phyloP scores from a whole-genome alignment of 2,329 filamentous ascomycete species.

The Aspergillus melleus region DNA sequence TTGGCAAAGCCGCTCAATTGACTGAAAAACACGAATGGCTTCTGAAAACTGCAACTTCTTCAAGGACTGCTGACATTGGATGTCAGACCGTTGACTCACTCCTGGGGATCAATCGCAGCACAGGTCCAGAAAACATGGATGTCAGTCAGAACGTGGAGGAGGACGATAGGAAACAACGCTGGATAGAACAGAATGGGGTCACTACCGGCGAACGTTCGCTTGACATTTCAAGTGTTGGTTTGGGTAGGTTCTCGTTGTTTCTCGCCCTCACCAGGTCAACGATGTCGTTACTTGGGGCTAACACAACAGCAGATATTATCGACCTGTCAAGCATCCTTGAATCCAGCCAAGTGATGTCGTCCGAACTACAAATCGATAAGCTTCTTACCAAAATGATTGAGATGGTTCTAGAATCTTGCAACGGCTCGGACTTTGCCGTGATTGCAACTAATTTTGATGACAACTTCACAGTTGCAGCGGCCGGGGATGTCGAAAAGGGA shows the following conservation, averaged over 20 bases:
- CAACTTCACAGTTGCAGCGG: conserved; percentile 61
- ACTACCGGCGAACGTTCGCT: conserved; percentile 39
- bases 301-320: conserved; percentile 59
- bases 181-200: conserved; percentile 44
- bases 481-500: conserved; percentile 57
- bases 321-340: conserved; percentile 65
- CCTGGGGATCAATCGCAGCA: conserved; percentile 37
- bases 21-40: conserved; percentile 61
- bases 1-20: conserved; percentile 60
- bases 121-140: conserved; percentile 31
- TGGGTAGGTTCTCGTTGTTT: conserved; percentile 27
- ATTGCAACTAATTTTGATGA: conserved; percentile 62
- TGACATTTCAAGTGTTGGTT: conserved; percentile 44
- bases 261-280: background rate
- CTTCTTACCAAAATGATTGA: conserved; percentile 64
- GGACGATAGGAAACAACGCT: conserved; percentile 42
- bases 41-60: conserved; percentile 54
- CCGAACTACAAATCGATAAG: conserved; percentile 63
- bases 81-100: conserved; percentile 60
- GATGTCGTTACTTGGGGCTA: conserved; percentile 24
- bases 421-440: conserved; percentile 59
- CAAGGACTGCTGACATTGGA: conserved; percentile 53
- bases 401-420: conserved; percentile 65
- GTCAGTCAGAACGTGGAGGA: conserved; percentile 37
- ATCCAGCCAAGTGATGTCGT: conserved; percentile 65